Conservation (phyloP, 805 yeast species). For the Monosporozyma solicola region DNA sequence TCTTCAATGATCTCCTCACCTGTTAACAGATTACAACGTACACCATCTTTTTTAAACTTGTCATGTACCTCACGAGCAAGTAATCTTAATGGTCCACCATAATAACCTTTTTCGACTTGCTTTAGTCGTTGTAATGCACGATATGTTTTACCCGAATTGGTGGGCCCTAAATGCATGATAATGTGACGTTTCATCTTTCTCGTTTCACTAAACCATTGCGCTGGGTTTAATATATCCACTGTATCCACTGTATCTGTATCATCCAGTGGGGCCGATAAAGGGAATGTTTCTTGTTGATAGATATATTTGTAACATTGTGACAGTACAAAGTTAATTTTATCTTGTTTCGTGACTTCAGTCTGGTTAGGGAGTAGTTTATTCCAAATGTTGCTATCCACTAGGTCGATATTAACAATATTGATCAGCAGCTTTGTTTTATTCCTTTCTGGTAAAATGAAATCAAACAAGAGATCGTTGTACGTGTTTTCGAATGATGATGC, state of each 20-base stretch:
- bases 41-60: conserved; percentile 55
- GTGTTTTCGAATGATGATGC: background rate
- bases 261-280: conserved; percentile 1
- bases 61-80: conserved; percentile 89
- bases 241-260: conserved; percentile 12
- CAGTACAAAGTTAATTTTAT: conserved; percentile 12
- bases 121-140: conserved; percentile 65
- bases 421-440: background rate
- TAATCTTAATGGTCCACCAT: conserved; percentile 89
- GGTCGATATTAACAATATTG: conserved; percentile 1
- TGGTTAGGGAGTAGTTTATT: background rate
- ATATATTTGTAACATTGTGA: conserved; percentile 13
- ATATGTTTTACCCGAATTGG: conserved; percentile 92
- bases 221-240: conserved; percentile 48
- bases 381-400: background rate
- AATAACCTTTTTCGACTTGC: conserved; percentile 64
- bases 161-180: conserved; percentile 94
- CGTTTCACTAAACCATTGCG: conserved; percentile 80
- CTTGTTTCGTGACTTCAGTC: background rate
- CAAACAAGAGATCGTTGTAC: background rate
- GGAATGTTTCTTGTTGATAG: conserved; percentile 20
- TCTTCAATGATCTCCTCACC: conserved; percentile 90
- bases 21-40: conserved; percentile 75
- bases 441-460: background rate
- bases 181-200: conserved; percentile 69